Conservation (phyloP, 129 eudicot genomes). For the Flaveria sonorensis region DNA sequence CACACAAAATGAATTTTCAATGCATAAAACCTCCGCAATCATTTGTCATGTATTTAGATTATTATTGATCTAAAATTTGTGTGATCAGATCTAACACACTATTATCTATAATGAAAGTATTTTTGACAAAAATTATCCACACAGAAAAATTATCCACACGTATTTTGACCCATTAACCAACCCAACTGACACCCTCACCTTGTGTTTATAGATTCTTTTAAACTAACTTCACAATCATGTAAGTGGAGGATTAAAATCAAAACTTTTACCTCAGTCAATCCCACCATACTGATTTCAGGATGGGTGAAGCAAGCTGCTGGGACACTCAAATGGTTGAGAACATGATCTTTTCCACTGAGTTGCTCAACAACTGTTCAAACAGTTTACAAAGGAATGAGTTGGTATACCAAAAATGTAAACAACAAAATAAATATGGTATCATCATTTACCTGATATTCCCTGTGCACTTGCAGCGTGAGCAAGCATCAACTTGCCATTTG, state of each 20-base stretch:
- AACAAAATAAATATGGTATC: slow-evolving; percentile 7
- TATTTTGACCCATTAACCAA: slow-evolving; percentile 2
- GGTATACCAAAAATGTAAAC: background rate
- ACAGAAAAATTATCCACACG: too few species aligned
- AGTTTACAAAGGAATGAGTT: background rate
- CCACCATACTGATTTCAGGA: slow-evolving; percentile 99
- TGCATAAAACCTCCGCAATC: background rate
- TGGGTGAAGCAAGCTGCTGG: slow-evolving; percentile 99
- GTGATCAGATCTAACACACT: background rate
- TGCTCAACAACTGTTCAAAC: slow-evolving; percentile 82
- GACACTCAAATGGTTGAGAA: slow-evolving; percentile 84
- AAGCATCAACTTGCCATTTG: slow-evolving; percentile 97
- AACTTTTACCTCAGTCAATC: slow-evolving; percentile 78
- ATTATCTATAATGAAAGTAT: background rate
- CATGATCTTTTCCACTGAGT: slow-evolving; percentile 81
- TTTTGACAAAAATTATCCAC: background rate
- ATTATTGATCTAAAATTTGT: background rate
- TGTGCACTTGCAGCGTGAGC: slow-evolving; percentile 99
- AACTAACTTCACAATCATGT: slow-evolving; percentile 13
- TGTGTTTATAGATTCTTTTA: background rate
- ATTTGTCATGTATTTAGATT: background rate
- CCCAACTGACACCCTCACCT: background rate
- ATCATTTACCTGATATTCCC: slow-evolving; percentile 80
- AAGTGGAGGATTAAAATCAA: background rate
- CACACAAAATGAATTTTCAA: background rate